Evolutionary conservation across 805 yeast species (phyloP).

Genomic region (Candida silvicultrix): DNA sequence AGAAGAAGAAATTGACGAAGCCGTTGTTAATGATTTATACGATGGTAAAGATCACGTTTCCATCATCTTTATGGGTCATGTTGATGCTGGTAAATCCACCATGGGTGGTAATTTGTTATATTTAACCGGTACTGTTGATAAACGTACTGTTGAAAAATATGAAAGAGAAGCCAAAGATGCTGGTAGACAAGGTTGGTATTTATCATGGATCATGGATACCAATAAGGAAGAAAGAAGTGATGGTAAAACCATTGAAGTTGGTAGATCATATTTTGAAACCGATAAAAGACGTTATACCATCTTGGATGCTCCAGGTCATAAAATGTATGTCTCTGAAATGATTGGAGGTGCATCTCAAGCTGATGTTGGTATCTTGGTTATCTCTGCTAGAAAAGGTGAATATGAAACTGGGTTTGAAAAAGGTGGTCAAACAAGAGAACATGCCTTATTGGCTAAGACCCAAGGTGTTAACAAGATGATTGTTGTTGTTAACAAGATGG

Average conservation of each 20-base stretch:
- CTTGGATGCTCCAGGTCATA: constrained; percentile 99
- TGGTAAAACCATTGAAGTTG: constrained; percentile 99
- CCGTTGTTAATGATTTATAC: constrained; percentile 84
- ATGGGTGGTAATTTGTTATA: constrained; percentile 97
- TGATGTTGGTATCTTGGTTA: constrained; percentile 94
- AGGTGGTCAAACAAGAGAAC: constrained; percentile 99
- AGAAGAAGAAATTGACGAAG: constrained; percentile 81
- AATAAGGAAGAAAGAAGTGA: constrained; percentile 98
- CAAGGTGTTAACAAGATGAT: constrained; percentile 95
- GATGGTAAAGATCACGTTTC: constrained; percentile 98
- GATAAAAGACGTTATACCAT: constrained; percentile 97
- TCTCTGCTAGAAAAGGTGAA: constrained; percentile 98
- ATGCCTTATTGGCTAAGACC: constrained; percentile 93
- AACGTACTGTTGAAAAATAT: constrained; percentile 96
- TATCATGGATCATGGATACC: constrained; percentile 99
- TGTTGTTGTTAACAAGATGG: constrained; percentile 97
- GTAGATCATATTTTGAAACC: constrained; percentile 96
- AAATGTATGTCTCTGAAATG: constrained; percentile 98
- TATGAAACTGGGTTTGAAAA: constrained; percentile 98
- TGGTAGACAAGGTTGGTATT: constrained; percentile 99
- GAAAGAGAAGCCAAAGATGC: constrained; percentile 99
- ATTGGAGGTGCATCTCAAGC: constrained; percentile 99
- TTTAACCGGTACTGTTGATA: constrained; percentile 95
- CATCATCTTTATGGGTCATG: constrained; percentile 98
- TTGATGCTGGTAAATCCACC: constrained; percentile 98